These are phyloP conservation scores for Arachis stenosperma DNA, from an alignment of 306 rosid genomes.

Conservation along the genomic window DNA sequence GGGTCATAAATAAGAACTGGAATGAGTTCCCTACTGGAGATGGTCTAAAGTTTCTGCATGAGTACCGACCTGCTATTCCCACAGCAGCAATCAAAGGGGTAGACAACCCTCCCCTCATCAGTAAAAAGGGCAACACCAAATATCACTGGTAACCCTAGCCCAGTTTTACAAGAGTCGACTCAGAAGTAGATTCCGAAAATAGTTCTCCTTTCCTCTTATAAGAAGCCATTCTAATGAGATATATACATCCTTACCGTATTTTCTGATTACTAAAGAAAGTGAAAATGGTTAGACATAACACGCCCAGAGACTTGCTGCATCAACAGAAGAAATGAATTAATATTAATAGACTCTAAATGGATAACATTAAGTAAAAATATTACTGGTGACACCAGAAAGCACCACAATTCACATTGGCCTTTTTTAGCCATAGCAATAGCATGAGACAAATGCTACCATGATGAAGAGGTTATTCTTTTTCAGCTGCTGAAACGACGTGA, in stretches of 20 bases:
- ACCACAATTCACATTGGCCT: slow-evolving; percentile 21
- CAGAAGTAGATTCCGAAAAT: neutral
- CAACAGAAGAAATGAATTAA: slow-evolving; percentile 8
- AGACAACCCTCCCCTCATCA: neutral
- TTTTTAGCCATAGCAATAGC: too few relatives aligned
- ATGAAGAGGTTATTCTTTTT: too few relatives aligned
- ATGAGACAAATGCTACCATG: too few relatives aligned
- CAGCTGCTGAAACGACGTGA: too few relatives aligned
- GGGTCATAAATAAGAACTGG: too few relatives aligned
- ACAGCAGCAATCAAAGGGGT: neutral
- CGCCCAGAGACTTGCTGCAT: neutral
- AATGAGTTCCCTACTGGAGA: too few relatives aligned
- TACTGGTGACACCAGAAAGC: slow-evolving; percentile 25
- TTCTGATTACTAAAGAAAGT: neutral
- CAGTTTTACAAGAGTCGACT: neutral
- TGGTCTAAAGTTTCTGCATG: neutral
- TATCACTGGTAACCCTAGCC: neutral
- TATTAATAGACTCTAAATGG: slow-evolving; percentile 31
- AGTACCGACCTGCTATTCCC: neutral
- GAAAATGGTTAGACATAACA: neutral
- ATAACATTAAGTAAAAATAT: slow-evolving; percentile 20
- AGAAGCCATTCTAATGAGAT: neutral
- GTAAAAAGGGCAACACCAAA: neutral
- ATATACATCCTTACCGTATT: neutral
- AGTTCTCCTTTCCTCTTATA: neutral